A percentile compares a stretch with the other conserved stretches of the same genome.
phyloP scores from a whole-genome alignment of 495 filamentous ascomycete species.

The Aspergillus incahuasiensis region DNA sequence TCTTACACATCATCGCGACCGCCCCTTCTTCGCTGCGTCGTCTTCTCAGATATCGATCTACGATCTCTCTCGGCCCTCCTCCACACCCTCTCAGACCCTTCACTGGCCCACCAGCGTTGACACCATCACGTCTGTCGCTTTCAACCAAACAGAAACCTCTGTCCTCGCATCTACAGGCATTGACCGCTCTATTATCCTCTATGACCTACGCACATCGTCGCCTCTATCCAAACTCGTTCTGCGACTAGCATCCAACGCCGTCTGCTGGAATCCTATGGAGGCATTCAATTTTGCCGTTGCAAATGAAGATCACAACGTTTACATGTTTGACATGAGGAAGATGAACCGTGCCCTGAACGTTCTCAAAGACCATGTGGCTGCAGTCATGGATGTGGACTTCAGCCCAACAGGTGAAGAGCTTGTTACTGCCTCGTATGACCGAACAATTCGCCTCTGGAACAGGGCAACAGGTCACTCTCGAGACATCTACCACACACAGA shows the following conservation, averaged over 20 bases:
- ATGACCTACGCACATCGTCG: slow-evolving; percentile 82
- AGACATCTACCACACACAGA: slow-evolving; percentile 95
- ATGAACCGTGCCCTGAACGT: slow-evolving; percentile 80
- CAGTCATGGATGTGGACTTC: slow-evolving; percentile 96
- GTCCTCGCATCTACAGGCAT: slow-evolving; percentile 77
- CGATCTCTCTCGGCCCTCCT: slow-evolving; percentile 70
- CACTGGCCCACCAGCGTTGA: slow-evolving; percentile 83
- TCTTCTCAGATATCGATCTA: slow-evolving; percentile 82
- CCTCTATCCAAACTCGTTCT: slow-evolving; percentile 76
- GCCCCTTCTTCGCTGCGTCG: slow-evolving; percentile 71
- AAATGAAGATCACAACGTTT: slow-evolving; percentile 73
- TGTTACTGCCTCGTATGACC: slow-evolving; percentile 84
- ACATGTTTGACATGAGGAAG: slow-evolving; percentile 86
- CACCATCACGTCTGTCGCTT: slow-evolving; percentile 84
- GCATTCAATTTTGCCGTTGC: slow-evolving; percentile 86
- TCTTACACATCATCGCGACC: slow-evolving; percentile 71
- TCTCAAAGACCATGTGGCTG: slow-evolving; percentile 92
- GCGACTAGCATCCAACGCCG: slow-evolving; percentile 74
- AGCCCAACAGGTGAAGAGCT: slow-evolving; percentile 92
- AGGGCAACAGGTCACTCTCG: slow-evolving; percentile 75
- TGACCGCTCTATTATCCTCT: slow-evolving; percentile 81
- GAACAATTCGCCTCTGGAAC: slow-evolving; percentile 74
- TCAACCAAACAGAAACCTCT: slow-evolving; percentile 93
- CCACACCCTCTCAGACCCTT: slow-evolving; percentile 70
- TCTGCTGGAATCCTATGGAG: slow-evolving; percentile 95